Conservation (phyloP, 148 eudicot genomes). For the Camellia japonica region DNA sequence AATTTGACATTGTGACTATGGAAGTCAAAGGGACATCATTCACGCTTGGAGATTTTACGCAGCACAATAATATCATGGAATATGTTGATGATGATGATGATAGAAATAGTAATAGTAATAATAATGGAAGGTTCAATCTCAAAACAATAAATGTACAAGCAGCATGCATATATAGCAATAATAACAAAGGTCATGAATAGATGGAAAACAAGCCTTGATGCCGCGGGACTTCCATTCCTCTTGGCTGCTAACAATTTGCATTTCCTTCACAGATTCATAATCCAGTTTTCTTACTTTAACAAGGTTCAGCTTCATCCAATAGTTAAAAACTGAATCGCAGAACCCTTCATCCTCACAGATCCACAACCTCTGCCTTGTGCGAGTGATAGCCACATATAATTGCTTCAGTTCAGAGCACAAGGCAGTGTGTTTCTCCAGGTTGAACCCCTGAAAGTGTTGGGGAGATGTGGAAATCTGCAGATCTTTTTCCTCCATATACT, state of each 20-base stretch:
- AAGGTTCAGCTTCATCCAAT: conserved; percentile 40
- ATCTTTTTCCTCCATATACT: conserved; percentile 35
- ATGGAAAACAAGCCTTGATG: conserved; percentile 30
- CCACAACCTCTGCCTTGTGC: conserved; percentile 20
- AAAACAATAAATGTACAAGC: no score
- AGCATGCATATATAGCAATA: no score
- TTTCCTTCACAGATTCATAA: conserved; percentile 40
- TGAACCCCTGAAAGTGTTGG: conserved; percentile 25
- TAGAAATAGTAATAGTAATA: no score
- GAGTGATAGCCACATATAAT: conserved; percentile 14
- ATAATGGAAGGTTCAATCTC: no score
- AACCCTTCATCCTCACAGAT: conserved; percentile 10
- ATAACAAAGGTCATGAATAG: no score
- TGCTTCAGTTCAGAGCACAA: conserved; percentile 45
- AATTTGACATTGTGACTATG: no score
- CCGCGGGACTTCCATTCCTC: conserved; percentile 54
- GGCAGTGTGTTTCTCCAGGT: conserved; percentile 20
- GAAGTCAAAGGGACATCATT: no score
- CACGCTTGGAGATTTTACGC: no score
- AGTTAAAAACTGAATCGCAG: conserved; percentile 45
- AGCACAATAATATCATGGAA: no score
- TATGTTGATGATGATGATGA: no score
- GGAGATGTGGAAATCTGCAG: conserved; percentile 14
- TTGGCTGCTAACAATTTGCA: conserved; percentile 48
- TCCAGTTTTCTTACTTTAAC: conserved; percentile 42